Percentiles rank a stretch among this genome's conserved stretches.
These are phyloP conservation scores for Adansonia digitata DNA, from an alignment of 345 rosid genomes.

Conservation along the genomic window DNA sequence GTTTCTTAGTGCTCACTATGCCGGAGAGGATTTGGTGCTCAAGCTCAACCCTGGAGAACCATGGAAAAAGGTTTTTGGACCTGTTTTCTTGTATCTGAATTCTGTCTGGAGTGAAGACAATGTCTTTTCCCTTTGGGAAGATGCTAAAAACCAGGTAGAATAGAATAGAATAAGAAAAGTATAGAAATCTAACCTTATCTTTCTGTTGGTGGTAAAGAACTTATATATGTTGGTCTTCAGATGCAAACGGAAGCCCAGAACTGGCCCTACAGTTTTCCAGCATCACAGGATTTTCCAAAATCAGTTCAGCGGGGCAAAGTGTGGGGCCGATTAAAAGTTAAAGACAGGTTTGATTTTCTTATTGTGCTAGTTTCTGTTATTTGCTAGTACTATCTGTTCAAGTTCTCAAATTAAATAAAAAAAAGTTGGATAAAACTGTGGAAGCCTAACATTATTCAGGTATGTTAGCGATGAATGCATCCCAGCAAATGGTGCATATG, in stretches of 20 bases:
- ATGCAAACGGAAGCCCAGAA: slow-evolving; percentile 47
- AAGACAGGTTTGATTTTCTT: slow-evolving; percentile 45
- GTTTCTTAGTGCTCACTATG: slow-evolving; percentile 78
- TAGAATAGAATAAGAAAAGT: background rate
- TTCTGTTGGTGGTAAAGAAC: background rate
- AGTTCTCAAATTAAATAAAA: background rate
- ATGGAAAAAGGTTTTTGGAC: slow-evolving; percentile 95
- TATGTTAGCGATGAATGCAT: slow-evolving; percentile 25
- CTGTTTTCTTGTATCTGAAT: slow-evolving; percentile 71
- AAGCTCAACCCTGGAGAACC: slow-evolving; percentile 43
- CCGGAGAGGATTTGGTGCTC: slow-evolving; percentile 66
- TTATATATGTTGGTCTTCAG: slow-evolving; percentile 27
- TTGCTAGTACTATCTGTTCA: background rate
- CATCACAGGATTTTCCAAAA: slow-evolving; percentile 59
- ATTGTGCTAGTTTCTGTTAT: background rate
- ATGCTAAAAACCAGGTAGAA: slow-evolving; percentile 88
- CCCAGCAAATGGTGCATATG: slow-evolving; percentile 51
- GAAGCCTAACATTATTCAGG: slow-evolving; percentile 16
- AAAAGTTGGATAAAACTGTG: background rate
- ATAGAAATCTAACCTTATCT: background rate
- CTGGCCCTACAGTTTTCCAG: slow-evolving; percentile 86
- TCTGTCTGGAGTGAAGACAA: slow-evolving; percentile 34
- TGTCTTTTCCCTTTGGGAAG: slow-evolving; percentile 60
- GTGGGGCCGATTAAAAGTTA: slow-evolving; percentile 57
- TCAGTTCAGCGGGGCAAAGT: slow-evolving; percentile 58